phyloP scores from a whole-genome alignment of 2,329 filamentous ascomycete species.

The Fusarium gaditjirri region DNA sequence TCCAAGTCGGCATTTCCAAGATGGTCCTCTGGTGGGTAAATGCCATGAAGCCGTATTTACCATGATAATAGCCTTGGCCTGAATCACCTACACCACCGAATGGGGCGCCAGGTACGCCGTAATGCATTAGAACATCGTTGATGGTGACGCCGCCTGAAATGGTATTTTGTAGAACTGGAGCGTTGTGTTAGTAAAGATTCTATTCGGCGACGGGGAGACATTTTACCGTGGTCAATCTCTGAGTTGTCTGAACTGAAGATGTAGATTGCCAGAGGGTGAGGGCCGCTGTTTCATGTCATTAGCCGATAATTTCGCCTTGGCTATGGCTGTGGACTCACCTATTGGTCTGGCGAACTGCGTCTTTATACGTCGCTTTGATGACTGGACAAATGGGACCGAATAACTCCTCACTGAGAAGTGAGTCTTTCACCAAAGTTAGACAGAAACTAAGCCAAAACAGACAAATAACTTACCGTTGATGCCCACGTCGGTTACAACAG shows the following conservation, averaged over 20 bases:
- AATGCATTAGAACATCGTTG: conserved; percentile 56
- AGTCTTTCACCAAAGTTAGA: conserved; percentile 37
- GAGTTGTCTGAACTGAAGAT: background rate
- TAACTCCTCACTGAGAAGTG: conserved; percentile 56
- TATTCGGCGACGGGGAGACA: accelerated
- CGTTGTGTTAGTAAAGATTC: background rate
- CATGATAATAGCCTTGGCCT: conserved; percentile 57
- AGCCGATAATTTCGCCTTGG: too few relatives aligned
- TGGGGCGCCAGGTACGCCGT: conserved; percentile 51
- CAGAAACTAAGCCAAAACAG: accelerated
- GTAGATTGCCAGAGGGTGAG: background rate
- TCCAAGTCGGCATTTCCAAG: conserved; percentile 43
- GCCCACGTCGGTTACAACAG: background rate
- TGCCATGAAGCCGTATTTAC: conserved; percentile 52
- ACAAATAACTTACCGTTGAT: background rate
- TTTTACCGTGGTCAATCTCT: background rate
- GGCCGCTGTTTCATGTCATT: background rate
- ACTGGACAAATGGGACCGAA: conserved; percentile 21
- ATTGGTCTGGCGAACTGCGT: background rate
- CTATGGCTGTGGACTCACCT: background rate
- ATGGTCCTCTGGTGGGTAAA: conserved; percentile 48
- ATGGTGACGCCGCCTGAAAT: conserved; percentile 55
- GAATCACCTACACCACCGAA: conserved; percentile 60
- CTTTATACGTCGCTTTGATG: background rate
- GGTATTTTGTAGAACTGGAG: background rate